Base-by-base conservation (phyloP, 2,329 filamentous ascomycete species). In the Arthroderma sp. region DNA sequence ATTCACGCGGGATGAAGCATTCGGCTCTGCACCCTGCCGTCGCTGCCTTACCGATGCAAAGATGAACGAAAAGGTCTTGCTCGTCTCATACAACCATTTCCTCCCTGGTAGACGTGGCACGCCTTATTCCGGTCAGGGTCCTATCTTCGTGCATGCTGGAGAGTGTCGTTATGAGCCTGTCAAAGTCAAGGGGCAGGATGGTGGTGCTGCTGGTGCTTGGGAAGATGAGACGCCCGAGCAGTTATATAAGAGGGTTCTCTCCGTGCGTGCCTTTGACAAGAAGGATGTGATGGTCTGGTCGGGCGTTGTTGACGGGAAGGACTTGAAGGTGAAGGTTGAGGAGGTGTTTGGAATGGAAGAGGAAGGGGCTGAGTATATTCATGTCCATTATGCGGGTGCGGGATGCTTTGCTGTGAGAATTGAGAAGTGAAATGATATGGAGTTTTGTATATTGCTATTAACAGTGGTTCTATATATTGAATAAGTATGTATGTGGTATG, bases 331-430 rank as follows among this genome's bases (percentile, higher is more conserved):
- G 27, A 43, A 36, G 4, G 22, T 40, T n/a, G 28, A 33, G 32
- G 38, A 40, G 11, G 27, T 42, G 10, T 42, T 43, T 32, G 40
- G 29, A 2, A 22, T 31, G 6, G 29, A 29, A 4, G 40, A 38
- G 10, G n/a, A 32, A 36, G 29, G 33, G 10, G 45, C 11, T 9
- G 34, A 39, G 29, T 47, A 47, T 47, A 36, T 47, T 27, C 40
- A 47, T 43, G 40, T 43, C 3, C 28, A 47, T 36, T 47, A 30
- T 33, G 36, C 40, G 5, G 45, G 30, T 10, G 33, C 45, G n/a
- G 45, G 45, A 15, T 47, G 45, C 31, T 47, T 47, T 39, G 45
- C 45, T 38, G 40, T 47, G 6, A 43, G 40, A 10, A 37, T 43
- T 30, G 33, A 38, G 28, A 41, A 31, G 38, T 28, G 4, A 38